A percentile compares a stretch with the other conserved stretches of the same genome.
Conservation (phyloP, 1,139 yeast genomes). For the Pichia kudriavzevii region DNA sequence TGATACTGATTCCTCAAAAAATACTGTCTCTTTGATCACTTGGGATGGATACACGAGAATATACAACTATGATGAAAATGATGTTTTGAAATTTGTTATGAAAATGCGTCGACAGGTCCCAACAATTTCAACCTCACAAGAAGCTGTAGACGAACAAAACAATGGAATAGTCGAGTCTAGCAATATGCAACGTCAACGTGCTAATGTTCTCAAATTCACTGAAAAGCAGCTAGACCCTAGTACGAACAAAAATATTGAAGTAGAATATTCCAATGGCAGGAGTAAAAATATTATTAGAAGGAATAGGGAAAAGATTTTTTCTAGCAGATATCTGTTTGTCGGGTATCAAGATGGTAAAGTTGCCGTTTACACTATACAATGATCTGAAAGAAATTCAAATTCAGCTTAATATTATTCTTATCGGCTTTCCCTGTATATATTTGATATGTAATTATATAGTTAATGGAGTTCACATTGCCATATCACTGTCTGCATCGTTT, state of each 20-base stretch:
- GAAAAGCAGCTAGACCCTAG: slow-evolving; percentile 17
- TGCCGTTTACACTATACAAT: slow-evolving; percentile 17
- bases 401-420: neutral
- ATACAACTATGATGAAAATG: slow-evolving; percentile 18
- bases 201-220: slow-evolving; percentile 17
- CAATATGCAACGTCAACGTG: slow-evolving; percentile 16
- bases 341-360: slow-evolving; percentile 29
- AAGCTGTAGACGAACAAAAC: slow-evolving; percentile 6
- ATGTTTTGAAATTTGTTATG: slow-evolving; percentile 15
- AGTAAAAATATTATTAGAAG: slow-evolving; percentile 25
- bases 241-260: slow-evolving; percentile 8
- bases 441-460: neutral
- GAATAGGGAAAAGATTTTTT: slow-evolving; percentile 22
- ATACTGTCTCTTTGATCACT: slow-evolving; percentile 23
- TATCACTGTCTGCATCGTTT: slow-evolving; percentile 9
- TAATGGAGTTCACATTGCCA: slow-evolving; percentile 5
- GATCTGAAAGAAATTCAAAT: neutral
- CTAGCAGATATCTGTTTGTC: slow-evolving; percentile 22
- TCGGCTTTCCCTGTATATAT: neutral
- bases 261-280: slow-evolving; percentile 24
- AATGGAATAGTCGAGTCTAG: slow-evolving; percentile 14
- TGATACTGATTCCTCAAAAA: slow-evolving; percentile 8
- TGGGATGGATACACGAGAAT: slow-evolving; percentile 30
- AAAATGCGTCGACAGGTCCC: slow-evolving; percentile 24
- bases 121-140: slow-evolving; percentile 18